phyloP scores from a whole-genome alignment of 108 stramenopile genomes.

The Bacterosira constricta region DNA sequence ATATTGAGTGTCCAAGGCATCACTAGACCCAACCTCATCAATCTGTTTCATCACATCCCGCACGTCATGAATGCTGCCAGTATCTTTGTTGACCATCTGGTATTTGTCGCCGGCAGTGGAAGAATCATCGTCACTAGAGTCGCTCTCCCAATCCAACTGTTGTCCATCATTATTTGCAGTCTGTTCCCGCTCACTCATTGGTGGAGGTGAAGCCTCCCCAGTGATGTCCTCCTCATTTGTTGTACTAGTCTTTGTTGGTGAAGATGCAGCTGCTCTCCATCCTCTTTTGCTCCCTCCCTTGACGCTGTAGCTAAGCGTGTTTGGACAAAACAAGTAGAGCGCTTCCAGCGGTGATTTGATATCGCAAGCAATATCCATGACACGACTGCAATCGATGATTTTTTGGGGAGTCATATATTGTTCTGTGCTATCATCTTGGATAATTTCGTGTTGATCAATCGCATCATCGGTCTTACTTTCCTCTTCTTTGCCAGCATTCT shows the following conservation, averaged over 20 bases:
- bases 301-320: no score
- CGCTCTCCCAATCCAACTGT: neutral
- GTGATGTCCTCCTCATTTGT: neutral
- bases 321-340: conserved; percentile 23
- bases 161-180: neutral
- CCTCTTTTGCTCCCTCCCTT: neutral
- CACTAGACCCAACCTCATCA: conserved; percentile 20
- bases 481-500: neutral
- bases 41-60: conserved; percentile 43
- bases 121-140: conserved; percentile 6
- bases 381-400: neutral
- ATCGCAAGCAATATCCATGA: conserved; percentile 1
- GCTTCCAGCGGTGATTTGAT: conserved; percentile 31
- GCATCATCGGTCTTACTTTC: no score
- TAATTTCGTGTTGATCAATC: no score
- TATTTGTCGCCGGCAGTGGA: neutral
- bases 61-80: conserved; percentile 30
- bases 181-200: neutral
- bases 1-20: conserved; percentile 31
- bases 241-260: conserved; percentile 6
- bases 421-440: neutral
- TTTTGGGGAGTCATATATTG: neutral
- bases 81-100: conserved; percentile 38
- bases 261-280: neutral
- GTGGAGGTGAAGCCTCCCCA: conserved; percentile 8